phyloP scores from a whole-genome alignment of 495 filamentous ascomycete genomes.

The Immersiella caudata region DNA sequence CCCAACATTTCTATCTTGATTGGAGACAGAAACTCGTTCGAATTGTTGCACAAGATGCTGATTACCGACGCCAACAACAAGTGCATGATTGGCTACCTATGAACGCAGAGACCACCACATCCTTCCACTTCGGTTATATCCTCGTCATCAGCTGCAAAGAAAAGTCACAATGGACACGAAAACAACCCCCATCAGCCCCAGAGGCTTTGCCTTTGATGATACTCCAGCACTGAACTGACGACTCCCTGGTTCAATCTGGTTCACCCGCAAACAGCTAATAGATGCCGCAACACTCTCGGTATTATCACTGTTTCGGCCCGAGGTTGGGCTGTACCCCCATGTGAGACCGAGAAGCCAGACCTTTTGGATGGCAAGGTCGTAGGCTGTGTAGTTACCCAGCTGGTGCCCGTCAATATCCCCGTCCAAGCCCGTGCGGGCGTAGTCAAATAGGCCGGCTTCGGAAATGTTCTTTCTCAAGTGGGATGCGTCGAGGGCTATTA shows the following conservation, averaged over 20 bases:
- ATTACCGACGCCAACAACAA: no score
- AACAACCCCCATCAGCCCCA: not conserved
- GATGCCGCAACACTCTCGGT: not conserved
- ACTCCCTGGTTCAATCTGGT: not conserved
- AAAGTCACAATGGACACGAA: no score
- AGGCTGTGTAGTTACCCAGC: not conserved
- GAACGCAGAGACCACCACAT: no score
- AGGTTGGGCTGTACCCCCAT: not conserved
- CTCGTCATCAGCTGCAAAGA: no score
- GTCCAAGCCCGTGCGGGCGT: not conserved
- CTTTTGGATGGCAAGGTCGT: not conserved
- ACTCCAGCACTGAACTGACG: conserved; percentile 1
- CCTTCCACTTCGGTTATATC: no score
- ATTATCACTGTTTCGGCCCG: not conserved
- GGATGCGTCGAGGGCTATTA: no score
- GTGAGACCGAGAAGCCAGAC: not conserved
- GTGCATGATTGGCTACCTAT: no score
- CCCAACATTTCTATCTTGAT: no score
- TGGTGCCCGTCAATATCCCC: not conserved
- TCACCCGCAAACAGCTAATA: conserved; percentile 1
- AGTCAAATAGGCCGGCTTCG: not conserved
- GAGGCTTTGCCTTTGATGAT: not conserved
- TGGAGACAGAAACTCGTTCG: no score
- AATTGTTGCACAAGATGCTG: no score
- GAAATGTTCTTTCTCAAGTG: no score